phyloP scores from a whole-genome alignment of 192 early-diverging fungal species.

The Rhizophagus clarus region DNA sequence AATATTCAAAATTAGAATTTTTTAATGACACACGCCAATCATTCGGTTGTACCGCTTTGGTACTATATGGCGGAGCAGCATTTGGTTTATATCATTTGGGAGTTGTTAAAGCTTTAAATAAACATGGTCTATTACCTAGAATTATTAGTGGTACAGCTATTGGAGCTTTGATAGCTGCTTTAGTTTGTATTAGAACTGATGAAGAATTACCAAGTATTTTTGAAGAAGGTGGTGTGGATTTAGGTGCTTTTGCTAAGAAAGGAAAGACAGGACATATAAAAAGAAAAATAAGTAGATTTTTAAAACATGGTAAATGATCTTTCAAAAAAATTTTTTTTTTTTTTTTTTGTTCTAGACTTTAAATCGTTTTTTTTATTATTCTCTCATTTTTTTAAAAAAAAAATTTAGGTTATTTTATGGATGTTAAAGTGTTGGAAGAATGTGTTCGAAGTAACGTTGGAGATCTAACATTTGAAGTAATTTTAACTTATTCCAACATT shows the following conservation, averaged over 20 bases:
- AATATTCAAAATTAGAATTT: constrained; percentile 64
- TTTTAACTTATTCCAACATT: not conserved
- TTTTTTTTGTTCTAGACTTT: not conserved
- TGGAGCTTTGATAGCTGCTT: constrained; percentile 72
- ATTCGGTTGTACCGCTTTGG: constrained; percentile 74
- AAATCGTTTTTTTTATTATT: not conserved
- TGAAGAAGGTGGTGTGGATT: constrained; percentile 61
- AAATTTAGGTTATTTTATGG: constrained; percentile 64
- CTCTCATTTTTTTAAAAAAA: not conserved
- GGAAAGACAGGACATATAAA: constrained; percentile 54
- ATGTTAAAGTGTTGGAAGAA: constrained; percentile 74
- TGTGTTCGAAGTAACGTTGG: constrained; percentile 75
- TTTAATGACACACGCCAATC: constrained; percentile 74
- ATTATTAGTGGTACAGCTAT: constrained; percentile 79
- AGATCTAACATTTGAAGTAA: constrained; percentile 66
- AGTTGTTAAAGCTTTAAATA: constrained; percentile 72
- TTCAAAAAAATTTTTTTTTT: not conserved
- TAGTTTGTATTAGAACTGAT: constrained; percentile 77
- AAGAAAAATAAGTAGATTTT: constrained; percentile 64
- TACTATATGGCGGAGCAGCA: constrained; percentile 71
- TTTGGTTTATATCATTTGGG: constrained; percentile 82
- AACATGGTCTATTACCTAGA: constrained; percentile 64
- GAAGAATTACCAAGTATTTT: constrained; percentile 63
- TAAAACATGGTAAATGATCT: constrained; percentile 60
- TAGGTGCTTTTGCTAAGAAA: constrained; percentile 66